phyloP scores from a whole-genome alignment of 2,329 filamentous ascomycete genomes.

The Xylariales sp. region DNA sequence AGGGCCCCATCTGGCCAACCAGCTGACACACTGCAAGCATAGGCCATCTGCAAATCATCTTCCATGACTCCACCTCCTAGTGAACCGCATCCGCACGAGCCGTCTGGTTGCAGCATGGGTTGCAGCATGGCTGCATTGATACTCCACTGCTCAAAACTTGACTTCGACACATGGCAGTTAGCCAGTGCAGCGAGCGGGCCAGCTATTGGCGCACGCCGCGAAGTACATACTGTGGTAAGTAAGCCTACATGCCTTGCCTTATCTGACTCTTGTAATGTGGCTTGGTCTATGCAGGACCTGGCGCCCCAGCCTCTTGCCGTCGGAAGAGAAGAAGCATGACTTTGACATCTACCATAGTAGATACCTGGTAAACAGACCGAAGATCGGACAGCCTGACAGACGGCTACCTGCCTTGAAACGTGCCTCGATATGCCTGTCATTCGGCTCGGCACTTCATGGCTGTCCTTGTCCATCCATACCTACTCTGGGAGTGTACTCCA shows the following conservation, averaged over 20 bases:
- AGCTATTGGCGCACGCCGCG: too few species aligned
- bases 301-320: background rate
- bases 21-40: conserved; percentile 32
- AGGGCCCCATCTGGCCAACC: conserved; percentile 23
- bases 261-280: background rate
- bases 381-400: too few species aligned
- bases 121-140: conserved; percentile 7
- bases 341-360: too few species aligned
- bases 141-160: background rate
- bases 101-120: too few species aligned
- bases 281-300: background rate
- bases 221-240: too few species aligned
- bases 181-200: too few species aligned
- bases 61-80: conserved; percentile 15
- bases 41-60: conserved; percentile 34
- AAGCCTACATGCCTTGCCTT: background rate
- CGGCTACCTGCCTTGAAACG: too few species aligned
- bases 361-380: too few species aligned
- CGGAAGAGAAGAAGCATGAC: too few species aligned
- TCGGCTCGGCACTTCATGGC: conserved; percentile 8
- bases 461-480: conserved; percentile 12
- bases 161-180: too few species aligned
- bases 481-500: conserved; percentile 26
- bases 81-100: conserved; percentile 22
- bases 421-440: too few species aligned